phyloP scores from a whole-genome alignment of 495 filamentous ascomycete species.

The Sabuloglossum arenarium region DNA sequence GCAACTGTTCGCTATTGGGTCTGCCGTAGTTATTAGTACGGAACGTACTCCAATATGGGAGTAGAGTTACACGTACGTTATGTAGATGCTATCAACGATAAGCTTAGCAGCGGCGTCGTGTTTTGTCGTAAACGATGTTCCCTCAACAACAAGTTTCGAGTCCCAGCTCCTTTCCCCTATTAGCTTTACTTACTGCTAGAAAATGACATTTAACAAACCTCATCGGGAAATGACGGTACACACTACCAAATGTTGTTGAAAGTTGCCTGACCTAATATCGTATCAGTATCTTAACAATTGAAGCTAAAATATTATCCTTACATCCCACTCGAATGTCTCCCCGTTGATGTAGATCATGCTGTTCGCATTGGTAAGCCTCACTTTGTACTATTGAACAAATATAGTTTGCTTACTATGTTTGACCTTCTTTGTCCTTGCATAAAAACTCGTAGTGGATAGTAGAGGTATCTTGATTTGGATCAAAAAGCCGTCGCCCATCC shows the following conservation, averaged over 20 bases:
- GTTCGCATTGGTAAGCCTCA: neutral
- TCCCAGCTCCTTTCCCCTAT: neutral
- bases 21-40: neutral
- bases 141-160: neutral
- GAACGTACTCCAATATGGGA: neutral
- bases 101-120: neutral
- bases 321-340: neutral
- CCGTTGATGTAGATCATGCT: neutral
- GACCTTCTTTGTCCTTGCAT: neutral
- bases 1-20: neutral
- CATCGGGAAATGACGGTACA: neutral
- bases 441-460: neutral
- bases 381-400: neutral
- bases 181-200: neutral
- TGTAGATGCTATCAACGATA: neutral
- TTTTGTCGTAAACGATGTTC: neutral
- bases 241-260: neutral
- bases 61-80: neutral
- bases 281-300: neutral
- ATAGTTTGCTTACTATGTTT: neutral
- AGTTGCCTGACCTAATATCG: neutral
- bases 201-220: neutral
- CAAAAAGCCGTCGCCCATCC: neutral
- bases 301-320: neutral
- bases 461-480: neutral